phyloP scores from a whole-genome alignment of 805 yeast genomes.

The Komagataella populi region DNA sequence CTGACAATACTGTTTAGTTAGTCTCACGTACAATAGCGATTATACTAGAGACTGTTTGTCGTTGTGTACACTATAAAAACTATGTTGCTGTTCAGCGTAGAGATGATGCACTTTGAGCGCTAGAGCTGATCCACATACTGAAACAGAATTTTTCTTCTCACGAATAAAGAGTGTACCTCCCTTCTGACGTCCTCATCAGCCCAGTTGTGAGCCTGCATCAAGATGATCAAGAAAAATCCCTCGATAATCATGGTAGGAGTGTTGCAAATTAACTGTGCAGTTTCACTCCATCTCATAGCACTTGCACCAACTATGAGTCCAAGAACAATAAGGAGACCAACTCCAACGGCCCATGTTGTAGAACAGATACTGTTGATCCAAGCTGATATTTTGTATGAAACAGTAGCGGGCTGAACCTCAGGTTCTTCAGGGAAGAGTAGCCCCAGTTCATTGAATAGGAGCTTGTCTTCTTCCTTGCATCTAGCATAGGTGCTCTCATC shows the following conservation, averaged over 20 bases:
- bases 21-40: too few species aligned
- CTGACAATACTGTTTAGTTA: too few species aligned
- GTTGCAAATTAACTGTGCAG: conserved; percentile 25
- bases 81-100: too few species aligned
- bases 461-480: conserved; percentile 18
- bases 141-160: background rate
- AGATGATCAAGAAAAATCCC: conserved; percentile 23
- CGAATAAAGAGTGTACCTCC: background rate
- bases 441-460: conserved; percentile 15
- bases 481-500: conserved; percentile 11
- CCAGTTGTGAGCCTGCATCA: conserved; percentile 22
- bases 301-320: conserved; percentile 19
- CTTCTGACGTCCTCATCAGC: background rate
- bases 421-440: conserved; percentile 7
- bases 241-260: conserved; percentile 31
- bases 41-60: too few species aligned
- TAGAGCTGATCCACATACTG: background rate
- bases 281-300: conserved; percentile 21
- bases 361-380: conserved; percentile 18
- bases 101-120: background rate
- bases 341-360: conserved; percentile 16
- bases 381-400: conserved; percentile 6
- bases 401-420: background rate
- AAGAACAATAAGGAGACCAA: conserved; percentile 14
- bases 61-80: too few species aligned